phyloP scores from a whole-genome alignment of 305 asterid genomes.

The Fraxinus baroniana region DNA sequence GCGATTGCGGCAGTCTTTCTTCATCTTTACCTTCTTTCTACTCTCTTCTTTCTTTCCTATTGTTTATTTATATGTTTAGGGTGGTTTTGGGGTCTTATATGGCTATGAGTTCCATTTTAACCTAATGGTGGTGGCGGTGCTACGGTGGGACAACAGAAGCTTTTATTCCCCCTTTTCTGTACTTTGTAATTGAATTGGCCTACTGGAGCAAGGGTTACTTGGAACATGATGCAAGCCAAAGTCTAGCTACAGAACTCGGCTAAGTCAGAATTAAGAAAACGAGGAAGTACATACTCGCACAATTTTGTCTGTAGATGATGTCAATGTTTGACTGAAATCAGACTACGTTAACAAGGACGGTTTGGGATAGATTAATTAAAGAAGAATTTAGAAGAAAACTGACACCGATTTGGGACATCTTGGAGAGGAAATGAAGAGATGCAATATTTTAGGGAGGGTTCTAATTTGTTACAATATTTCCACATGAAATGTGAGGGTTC shows the following conservation, averaged over 20 bases:
- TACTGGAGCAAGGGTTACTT: neutral
- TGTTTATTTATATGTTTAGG: neutral
- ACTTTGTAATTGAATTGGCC: neutral
- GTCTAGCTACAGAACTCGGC: neutral
- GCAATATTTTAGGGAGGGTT: neutral
- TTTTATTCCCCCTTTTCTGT: neutral
- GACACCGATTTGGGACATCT: constrained; percentile 6
- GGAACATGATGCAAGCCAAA: neutral
- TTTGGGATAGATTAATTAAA: neutral
- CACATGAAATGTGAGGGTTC: neutral
- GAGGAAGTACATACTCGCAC: neutral
- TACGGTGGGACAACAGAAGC: neutral
- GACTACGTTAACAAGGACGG: neutral
- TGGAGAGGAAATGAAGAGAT: constrained; percentile 11
- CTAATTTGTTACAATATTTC: neutral
- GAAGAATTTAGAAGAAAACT: constrained; percentile 13
- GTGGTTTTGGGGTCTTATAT: neutral
- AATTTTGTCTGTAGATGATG: neutral
- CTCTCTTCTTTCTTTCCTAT: neutral
- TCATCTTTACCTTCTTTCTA: neutral
- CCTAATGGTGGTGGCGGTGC: neutral
- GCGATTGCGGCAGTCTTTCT: neutral
- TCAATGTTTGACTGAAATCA: neutral
- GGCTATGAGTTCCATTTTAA: neutral
- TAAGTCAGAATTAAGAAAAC: neutral